phyloP scores from a whole-genome alignment of 2,329 filamentous ascomycete genomes.

The Trichoderma atrobrunneum region DNA sequence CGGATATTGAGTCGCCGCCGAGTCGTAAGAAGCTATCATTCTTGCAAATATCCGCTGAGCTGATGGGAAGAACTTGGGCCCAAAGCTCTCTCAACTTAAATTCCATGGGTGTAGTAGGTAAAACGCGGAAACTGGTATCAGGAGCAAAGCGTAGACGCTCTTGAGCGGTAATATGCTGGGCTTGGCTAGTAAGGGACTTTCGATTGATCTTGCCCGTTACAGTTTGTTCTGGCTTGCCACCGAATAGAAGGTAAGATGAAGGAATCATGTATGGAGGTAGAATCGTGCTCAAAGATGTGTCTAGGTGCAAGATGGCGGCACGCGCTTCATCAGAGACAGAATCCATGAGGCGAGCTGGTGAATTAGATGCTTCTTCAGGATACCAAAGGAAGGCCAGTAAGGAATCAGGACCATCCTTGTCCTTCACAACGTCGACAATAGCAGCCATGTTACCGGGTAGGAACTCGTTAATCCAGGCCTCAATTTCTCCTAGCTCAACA shows the following conservation, averaged over 20 bases:
- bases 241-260: conserved; percentile 20
- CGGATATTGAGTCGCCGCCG: conserved; percentile 4
- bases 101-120: neutral
- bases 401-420: neutral
- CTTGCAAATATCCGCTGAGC: neutral
- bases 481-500: conserved; percentile 16
- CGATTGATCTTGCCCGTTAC: conserved; percentile 22
- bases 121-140: neutral
- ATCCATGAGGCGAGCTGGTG: conserved; percentile 13
- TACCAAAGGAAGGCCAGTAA: neutral
- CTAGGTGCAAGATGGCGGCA: conserved; percentile 15
- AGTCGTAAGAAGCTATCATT: conserved; percentile 18
- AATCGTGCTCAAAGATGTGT: neutral
- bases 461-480: neutral
- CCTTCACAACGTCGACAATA: neutral
- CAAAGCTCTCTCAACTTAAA: conserved; percentile 16
- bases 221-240: conserved; percentile 21
- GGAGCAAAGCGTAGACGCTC: neutral
- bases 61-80: conserved; percentile 17
- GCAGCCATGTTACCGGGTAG: neutral
- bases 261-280: conserved; percentile 24
- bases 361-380: neutral
- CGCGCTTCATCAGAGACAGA: neutral
- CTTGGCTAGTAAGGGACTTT: neutral
- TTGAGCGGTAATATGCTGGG: neutral